Base-by-base conservation (phyloP, 495 filamentous ascomycete genomes). In the Penicillium subrubescens region DNA sequence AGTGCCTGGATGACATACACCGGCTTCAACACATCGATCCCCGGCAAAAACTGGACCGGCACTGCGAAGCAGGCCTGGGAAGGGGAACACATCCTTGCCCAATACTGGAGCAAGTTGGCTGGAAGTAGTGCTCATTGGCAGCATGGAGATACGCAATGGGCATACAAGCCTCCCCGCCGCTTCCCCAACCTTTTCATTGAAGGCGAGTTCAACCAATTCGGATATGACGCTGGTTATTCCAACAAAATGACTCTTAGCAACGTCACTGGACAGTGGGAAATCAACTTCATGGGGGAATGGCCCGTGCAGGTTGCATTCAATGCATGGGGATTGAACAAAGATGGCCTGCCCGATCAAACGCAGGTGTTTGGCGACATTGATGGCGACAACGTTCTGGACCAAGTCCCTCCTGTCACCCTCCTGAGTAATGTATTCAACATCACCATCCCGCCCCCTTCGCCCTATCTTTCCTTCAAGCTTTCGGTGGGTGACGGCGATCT, bases 121-220 rank as follows among this genome's bases (percentile, higher is more conserved):
- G 88, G 86, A 1, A 88, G 84, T 54, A 86, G 84, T 54, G 79
- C 82, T 57, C 83, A 87, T 58, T 69, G 83, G 14, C 87, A 88
- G 65, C 82, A 89, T 65, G 82, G 82, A 35, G 87, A 89, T 69
- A 69, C 83, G 56, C 69, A 55, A 17, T 79, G 78, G 62, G 63
- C 75, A 27, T 62, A 66, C 19, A 51, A 68, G 10, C 43, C 57
- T 3, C 70, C 75, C 0, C 81, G 88, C 23, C 79, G 82, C 25
- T 86, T 84, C 64, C 88, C 88, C 6, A 83, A 89, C 70, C 66
- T 89, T 59, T 89, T 78, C 76, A 68, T 84, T 21, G 81, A 89
- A 52, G 88, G 88, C 7, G 73, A 80, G 2, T 89, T 81, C 73
- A 90, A 90, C 70, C 75, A 84, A 58, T 90, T 82, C 71, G 87